Percentiles rank a stretch among this genome's conserved stretches.
These are phyloP conservation scores for Termitomyces sp. DNA, from an alignment of 768 basidiomycete species.

Conservation along the genomic window DNA sequence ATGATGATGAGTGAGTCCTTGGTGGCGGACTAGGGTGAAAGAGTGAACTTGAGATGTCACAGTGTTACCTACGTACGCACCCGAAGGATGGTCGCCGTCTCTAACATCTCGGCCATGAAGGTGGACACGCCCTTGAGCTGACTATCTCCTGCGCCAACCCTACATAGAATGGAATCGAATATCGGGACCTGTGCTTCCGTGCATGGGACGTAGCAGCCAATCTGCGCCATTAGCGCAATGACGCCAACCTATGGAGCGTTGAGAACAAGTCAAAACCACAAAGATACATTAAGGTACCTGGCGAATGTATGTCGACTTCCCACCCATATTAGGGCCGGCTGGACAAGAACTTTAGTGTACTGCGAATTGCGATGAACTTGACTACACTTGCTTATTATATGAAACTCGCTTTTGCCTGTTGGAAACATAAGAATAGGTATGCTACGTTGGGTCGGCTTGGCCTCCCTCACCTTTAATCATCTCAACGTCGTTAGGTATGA, in stretches of 20 bases:
- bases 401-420: slow-evolving; percentile 82
- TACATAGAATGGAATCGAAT: slow-evolving; percentile 92
- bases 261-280: neutral
- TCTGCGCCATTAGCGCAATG: slow-evolving; percentile 95
- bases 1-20: slow-evolving; percentile 94
- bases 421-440: neutral
- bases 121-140: slow-evolving; percentile 97
- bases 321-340: slow-evolving; percentile 99
- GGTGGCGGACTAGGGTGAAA: slow-evolving; percentile 65
- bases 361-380: neutral
- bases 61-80: slow-evolving; percentile 32
- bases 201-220: slow-evolving; percentile 94
- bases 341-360: neutral
- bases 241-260: slow-evolving; percentile 63
- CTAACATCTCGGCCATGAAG: slow-evolving; percentile 99
- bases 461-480: slow-evolving; percentile 75
- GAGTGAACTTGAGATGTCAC: neutral
- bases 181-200: slow-evolving; percentile 81
- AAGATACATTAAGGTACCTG: slow-evolving; percentile 41
- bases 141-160: slow-evolving; percentile 97
- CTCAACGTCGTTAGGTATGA: slow-evolving; percentile 94
- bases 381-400: slow-evolving; percentile 74
- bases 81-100: slow-evolving; percentile 91
- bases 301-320: slow-evolving; percentile 96
- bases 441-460: neutral